A percentile compares a stretch with the other conserved stretches of the same genome.
phyloP scores from a whole-genome alignment of 305 asterid species.

The Ilex paraguariensis region DNA sequence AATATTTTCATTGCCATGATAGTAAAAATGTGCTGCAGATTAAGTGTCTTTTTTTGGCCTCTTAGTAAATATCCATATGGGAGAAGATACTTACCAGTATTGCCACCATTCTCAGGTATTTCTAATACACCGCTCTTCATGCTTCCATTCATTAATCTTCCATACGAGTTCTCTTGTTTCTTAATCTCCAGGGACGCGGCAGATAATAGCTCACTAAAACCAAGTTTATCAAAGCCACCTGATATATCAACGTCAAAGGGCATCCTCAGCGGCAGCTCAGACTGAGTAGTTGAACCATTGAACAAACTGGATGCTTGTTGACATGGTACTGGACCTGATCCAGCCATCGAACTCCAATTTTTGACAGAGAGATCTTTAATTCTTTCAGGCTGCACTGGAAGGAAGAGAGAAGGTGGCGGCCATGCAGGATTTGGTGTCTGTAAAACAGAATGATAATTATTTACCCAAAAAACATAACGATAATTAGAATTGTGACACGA shows the following conservation, averaged over 20 bases:
- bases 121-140: constrained; percentile 41
- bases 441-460: constrained; percentile 12
- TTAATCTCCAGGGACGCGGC: constrained; percentile 38
- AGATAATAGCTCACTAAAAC: constrained; percentile 38
- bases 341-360: constrained; percentile 65
- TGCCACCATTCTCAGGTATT: constrained; percentile 47
- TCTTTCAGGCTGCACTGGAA: constrained; percentile 79
- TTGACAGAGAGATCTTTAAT: constrained; percentile 60
- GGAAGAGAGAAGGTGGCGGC: constrained; percentile 92
- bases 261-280: constrained; percentile 42
- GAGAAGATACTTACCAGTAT: constrained; percentile 40
- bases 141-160: constrained; percentile 43
- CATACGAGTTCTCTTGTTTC: constrained; percentile 39
- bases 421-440: constrained; percentile 99
- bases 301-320: constrained; percentile 65
- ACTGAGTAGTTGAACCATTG: constrained; percentile 41
- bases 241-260: constrained; percentile 45
- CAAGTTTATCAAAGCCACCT: constrained; percentile 38
- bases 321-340: constrained; percentile 87
- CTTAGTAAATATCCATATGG: not conserved
- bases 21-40: not conserved
- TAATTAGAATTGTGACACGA: not conserved
- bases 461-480: not conserved
- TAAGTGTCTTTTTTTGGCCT: not conserved
- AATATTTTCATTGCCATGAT: not conserved